Evolutionary conservation across 148 eudicot species (phyloP), one percentile per base, ranked within the genome.

Genomic region (Limonium bicolor): DNA sequence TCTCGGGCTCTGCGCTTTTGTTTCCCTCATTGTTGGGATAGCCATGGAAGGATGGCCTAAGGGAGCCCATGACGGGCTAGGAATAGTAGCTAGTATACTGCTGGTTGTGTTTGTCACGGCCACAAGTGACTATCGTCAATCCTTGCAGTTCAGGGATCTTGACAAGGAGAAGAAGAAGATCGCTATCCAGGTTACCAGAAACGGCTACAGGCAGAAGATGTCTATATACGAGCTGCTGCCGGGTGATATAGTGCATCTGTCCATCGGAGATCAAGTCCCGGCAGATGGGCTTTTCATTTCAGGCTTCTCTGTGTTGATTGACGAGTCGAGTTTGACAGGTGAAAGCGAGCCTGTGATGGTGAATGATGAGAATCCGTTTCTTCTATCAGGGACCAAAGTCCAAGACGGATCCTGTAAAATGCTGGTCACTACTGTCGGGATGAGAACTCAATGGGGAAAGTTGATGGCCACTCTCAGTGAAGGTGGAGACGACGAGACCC

Each of bases 391-490:
- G 18, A 88, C 94, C 37, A 88, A 88, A 65, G 94, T 88, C 19
- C 97, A 88, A 55, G 94, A 88, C 45, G 97, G 97, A 13, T 88
- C 97, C 3, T 88, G 97, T 51, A 88, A 80, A 70, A 83, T 88
- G 97, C 10, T 88, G 26, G 66, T 83, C 40, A 83, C 94, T n/a
- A 83, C 97, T 18, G 97, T 88, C 27, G 94, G 97, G 21, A 88
- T 88, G 97, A 74, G 87, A 53, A 88, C 97, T 9, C 97, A 88
- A 47, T 83, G 94, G 97, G 97, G 97, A 1, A 83, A 88, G 59
- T 56, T 88, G 33, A 80, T 88, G 92, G 97, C 92, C n/a, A 88
- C 97, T 20, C 77, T 88, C 36, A 80, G 81, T 47, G 97, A 88
- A 63, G 97, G 97, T 12, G 97, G 97, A 19, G 86, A 80, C 46